phyloP scores from a whole-genome alignment of 2,329 filamentous ascomycete species.

The Aspergillus fumigatiaffinis region DNA sequence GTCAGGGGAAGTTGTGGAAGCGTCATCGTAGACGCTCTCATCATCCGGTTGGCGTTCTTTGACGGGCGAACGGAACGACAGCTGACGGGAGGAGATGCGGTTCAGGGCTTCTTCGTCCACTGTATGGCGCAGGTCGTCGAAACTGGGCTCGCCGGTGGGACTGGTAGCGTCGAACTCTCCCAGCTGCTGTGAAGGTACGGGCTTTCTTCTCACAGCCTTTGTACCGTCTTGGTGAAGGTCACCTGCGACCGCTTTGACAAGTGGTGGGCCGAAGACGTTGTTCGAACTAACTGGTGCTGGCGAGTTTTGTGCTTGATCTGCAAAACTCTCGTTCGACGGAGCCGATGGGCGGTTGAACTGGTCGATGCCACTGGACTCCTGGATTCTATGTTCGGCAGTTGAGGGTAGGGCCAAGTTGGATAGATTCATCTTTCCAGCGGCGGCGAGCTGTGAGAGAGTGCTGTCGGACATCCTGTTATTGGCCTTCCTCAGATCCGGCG shows the following conservation, averaged over 20 bases:
- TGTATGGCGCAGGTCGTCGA: conserved; percentile 41
- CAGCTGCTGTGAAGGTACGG: conserved; percentile 42
- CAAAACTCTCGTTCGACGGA: conserved; percentile 12
- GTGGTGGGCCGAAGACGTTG: conserved; percentile 7
- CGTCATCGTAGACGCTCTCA: conserved; percentile 55
- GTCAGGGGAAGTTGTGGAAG: conserved; percentile 65
- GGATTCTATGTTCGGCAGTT: conserved; percentile 38
- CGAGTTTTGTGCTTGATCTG: conserved; percentile 21
- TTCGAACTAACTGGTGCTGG: conserved; percentile 1
- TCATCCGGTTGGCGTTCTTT: conserved; percentile 29
- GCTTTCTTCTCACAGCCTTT: conserved; percentile 50
- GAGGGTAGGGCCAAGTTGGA: conserved; percentile 33
- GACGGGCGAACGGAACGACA: conserved; percentile 23
- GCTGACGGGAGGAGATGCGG: conserved; percentile 37
- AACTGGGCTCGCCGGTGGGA: conserved; percentile 29
- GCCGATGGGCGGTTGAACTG: neutral
- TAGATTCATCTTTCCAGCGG: conserved; percentile 53
- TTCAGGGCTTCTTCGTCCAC: conserved; percentile 50
- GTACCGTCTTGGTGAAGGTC: conserved; percentile 35
- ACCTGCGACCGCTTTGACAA: conserved; percentile 5
- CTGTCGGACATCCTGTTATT: conserved; percentile 79
- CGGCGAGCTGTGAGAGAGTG: conserved; percentile 75
- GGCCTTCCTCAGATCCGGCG: conserved; percentile 72
- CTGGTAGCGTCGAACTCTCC: conserved; percentile 14
- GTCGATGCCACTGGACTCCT: conserved; percentile 22